These are phyloP conservation scores for Candida khao-thaluensis DNA, from an alignment of 805 yeast genomes.

Conservation along the genomic window DNA sequence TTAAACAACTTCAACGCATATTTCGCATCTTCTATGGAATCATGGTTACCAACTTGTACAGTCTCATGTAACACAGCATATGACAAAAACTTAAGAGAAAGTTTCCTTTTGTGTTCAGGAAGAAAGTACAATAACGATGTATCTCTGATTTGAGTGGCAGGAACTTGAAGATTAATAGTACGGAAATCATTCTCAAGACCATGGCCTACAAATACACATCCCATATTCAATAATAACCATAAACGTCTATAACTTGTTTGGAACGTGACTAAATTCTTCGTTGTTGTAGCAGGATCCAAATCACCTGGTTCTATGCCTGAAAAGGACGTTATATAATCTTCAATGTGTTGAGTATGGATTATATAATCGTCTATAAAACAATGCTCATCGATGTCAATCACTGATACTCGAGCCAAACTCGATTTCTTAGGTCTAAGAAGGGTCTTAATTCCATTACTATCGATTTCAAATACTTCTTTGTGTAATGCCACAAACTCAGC, in stretches of 20 bases:
- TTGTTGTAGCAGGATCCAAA: slow-evolving; percentile 65
- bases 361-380: slow-evolving; percentile 95
- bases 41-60: slow-evolving; percentile 93
- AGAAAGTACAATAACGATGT: slow-evolving; percentile 79
- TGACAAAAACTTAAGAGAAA: slow-evolving; percentile 83
- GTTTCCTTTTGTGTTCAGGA: slow-evolving; percentile 69
- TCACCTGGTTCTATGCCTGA: slow-evolving; percentile 97
- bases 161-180: slow-evolving; percentile 88
- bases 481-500: slow-evolving; percentile 90
- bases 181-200: slow-evolving; percentile 90
- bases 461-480: slow-evolving; percentile 77
- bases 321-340: slow-evolving; percentile 83
- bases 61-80: slow-evolving; percentile 70
- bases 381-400: slow-evolving; percentile 63
- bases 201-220: slow-evolving; percentile 93
- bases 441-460: slow-evolving; percentile 66
- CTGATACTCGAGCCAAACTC: slow-evolving; percentile 87
- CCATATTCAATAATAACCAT: slow-evolving; percentile 86
- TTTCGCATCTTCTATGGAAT: slow-evolving; percentile 93
- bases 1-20: slow-evolving; percentile 80
- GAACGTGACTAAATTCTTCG: slow-evolving; percentile 68
- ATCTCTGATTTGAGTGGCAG: slow-evolving; percentile 81
- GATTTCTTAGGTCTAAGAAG: slow-evolving; percentile 72
- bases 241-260: slow-evolving; percentile 84
- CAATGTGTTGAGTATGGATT: slow-evolving; percentile 64